Percentiles rank a stretch among this genome's conserved stretches.
phyloP scores from a whole-genome alignment of 306 rosid species.

The Luffa acutangula region DNA sequence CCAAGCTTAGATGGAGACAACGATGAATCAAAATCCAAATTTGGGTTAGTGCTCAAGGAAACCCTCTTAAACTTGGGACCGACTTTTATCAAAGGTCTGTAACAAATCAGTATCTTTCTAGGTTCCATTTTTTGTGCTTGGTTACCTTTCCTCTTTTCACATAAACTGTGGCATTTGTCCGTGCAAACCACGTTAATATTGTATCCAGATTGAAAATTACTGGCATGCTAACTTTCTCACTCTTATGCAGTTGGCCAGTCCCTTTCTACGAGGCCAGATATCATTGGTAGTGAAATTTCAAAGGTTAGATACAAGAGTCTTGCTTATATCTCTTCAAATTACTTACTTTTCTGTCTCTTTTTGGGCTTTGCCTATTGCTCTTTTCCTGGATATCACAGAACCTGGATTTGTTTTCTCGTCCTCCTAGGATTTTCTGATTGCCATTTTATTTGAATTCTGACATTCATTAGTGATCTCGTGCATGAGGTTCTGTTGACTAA shows the following conservation, averaged over 20 bases:
- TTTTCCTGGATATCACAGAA: background rate
- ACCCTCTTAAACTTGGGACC: conserved; percentile 88
- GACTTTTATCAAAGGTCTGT: conserved; percentile 85
- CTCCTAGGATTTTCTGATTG: background rate
- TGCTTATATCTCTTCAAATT: background rate
- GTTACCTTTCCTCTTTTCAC: background rate
- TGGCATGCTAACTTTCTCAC: conserved; percentile 42
- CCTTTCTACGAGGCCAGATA: conserved; percentile 94
- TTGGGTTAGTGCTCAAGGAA: conserved; percentile 73
- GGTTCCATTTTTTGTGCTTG: background rate
- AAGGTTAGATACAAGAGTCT: conserved; percentile 45
- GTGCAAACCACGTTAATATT: conserved; percentile 12
- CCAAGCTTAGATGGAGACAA: conserved; percentile 25
- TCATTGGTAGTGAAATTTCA: conserved; percentile 83
- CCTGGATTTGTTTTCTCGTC: background rate
- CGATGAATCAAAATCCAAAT: conserved; percentile 52
- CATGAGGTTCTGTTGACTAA: background rate
- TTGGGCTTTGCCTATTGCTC: background rate
- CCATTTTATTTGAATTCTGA: background rate
- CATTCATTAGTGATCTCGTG: background rate
- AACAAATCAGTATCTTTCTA: background rate
- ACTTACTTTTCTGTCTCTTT: background rate
- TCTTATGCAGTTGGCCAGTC: conserved; percentile 97
- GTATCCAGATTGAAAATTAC: conserved; percentile 31
- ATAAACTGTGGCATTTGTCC: background rate